Conservation (phyloP, 2,329 filamentous ascomycete genomes). For the Ascochyta viciae-villosae region DNA sequence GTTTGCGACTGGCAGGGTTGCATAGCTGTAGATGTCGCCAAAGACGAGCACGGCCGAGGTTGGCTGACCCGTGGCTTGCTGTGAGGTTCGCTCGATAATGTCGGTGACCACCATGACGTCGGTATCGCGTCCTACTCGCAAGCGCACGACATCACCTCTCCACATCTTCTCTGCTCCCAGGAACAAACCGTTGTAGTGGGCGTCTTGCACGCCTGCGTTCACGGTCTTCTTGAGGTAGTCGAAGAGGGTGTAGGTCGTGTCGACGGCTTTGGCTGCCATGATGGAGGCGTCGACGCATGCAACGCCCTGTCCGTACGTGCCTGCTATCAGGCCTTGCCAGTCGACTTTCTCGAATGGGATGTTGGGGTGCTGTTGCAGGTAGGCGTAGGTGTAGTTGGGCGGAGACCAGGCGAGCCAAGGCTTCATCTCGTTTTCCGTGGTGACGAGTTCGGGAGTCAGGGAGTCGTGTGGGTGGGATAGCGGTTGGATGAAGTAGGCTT, state of each 20-base stretch:
- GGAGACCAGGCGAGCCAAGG: constrained; percentile 67
- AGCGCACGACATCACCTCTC: constrained; percentile 64
- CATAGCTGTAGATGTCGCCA: constrained; percentile 62
- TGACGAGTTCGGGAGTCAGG: constrained; percentile 52
- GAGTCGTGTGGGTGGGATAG: constrained; percentile 55
- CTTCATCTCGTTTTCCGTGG: constrained; percentile 55
- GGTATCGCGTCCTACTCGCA: constrained; percentile 54
- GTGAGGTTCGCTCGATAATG: constrained; percentile 51
- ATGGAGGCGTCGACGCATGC: constrained; percentile 65
- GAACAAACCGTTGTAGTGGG: constrained; percentile 62
- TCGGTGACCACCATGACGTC: constrained; percentile 58
- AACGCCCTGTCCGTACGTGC: constrained; percentile 57
- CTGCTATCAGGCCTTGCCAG: constrained; percentile 56
- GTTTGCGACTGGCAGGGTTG: constrained; percentile 41
- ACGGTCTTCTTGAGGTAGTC: constrained; percentile 52
- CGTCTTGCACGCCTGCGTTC: constrained; percentile 50
- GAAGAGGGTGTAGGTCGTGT: constrained; percentile 62
- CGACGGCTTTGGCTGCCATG: constrained; percentile 63
- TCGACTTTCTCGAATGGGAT: constrained; percentile 59
- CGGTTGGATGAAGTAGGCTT: constrained; percentile 56
- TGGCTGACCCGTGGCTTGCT: constrained; percentile 22
- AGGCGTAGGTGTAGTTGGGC: constrained; percentile 57
- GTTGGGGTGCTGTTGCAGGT: constrained; percentile 51
- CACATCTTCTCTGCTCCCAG: constrained; percentile 67
- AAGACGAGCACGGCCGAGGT: constrained; percentile 49